Evolutionary conservation across 2,329 filamentous ascomycete species (phyloP), one percentile per base, ranked within the genome.

Genomic region (Dactylonectria macrodidyma): DNA sequence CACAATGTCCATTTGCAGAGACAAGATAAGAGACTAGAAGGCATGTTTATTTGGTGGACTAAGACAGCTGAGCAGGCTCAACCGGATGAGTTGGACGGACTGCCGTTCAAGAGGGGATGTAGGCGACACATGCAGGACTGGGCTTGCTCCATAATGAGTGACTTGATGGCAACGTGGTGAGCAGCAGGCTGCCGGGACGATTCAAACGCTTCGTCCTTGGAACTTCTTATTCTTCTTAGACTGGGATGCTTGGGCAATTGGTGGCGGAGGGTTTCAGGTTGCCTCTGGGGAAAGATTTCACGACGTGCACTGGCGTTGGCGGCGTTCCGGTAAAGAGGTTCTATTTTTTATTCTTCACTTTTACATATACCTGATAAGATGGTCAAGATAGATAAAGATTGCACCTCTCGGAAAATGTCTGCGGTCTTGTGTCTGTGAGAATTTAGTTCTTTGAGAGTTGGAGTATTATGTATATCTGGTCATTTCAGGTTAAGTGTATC

Each of bases 311-410:
- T 59, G 74, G 71, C 73, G 74, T 73, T 75, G 64, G 60, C 34
- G 74, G 74, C 66, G 74, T 76, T 74, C 58, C 56, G 71, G 68
- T 62, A 68, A 62, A 66, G 64, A 67, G 54, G 59, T 38, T 33
- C 19, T 19, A 19, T 19, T 47, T 51, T 55, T 64, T 30, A 50
- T 33, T 38, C 26, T 16, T 33, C n/a, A 7, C 26, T 14, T 33
- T 41, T 38, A 44, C 16, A 44, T 44, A 44, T 44, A 44, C 22
- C 47, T 44, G 48, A 50, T 48, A 60, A 51, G 38, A 67, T 55
- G 59, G 36, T 47, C 38, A 51, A 66, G 65, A 65, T 70, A 71
- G 69, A 71, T 36, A 65, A 67, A 60, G 61, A 65, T 62, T 68
- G 61, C 68, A 68, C 63, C 65, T 65, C 41, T 51, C 47, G 44